Percentiles rank a stretch among this genome's conserved stretches.
These are phyloP conservation scores for Arthroderma sp. DNA, from an alignment of 2,329 filamentous ascomycete genomes.

Conservation along the genomic window DNA sequence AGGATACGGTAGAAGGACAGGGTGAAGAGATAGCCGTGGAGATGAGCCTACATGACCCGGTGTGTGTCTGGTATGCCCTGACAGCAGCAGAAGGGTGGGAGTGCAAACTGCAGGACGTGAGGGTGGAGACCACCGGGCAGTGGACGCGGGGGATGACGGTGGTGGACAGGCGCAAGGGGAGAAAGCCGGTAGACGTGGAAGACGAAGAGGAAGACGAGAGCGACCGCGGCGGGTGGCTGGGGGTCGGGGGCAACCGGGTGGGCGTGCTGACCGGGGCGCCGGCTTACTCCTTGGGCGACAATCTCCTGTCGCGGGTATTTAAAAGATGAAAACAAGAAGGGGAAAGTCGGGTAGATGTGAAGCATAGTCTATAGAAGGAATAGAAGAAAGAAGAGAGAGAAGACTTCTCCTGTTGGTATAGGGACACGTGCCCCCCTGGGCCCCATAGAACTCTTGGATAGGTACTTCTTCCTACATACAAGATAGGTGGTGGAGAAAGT, in stretches of 20 bases:
- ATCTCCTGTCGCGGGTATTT: background rate
- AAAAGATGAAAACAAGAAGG: no score
- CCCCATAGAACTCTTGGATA: no score
- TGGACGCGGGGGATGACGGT: constrained; percentile 92
- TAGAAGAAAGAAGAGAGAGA: no score
- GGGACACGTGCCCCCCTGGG: no score
- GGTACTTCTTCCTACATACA: no score
- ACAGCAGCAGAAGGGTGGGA: constrained; percentile 36
- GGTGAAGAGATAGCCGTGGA: constrained; percentile 21
- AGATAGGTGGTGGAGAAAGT: no score
- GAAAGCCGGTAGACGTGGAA: constrained; percentile 23
- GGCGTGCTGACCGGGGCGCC: constrained; percentile 59
- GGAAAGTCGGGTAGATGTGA: no score
- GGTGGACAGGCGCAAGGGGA: constrained; percentile 55
- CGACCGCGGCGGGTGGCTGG: constrained; percentile 68
- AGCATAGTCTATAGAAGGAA: no score
- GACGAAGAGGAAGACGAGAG: constrained; percentile 49
- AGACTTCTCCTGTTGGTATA: no score
- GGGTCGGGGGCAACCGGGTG: constrained; percentile 67
- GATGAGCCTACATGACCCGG: constrained; percentile 62
- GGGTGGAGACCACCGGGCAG: constrained; percentile 80
- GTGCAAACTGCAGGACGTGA: constrained; percentile 57
- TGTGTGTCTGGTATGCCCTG: constrained; percentile 68
- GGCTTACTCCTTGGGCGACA: constrained; percentile 31
- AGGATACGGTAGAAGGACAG: constrained; percentile 21